phyloP scores from a whole-genome alignment of 192 early-diverging fungal species.

The Coemansia sp. region DNA sequence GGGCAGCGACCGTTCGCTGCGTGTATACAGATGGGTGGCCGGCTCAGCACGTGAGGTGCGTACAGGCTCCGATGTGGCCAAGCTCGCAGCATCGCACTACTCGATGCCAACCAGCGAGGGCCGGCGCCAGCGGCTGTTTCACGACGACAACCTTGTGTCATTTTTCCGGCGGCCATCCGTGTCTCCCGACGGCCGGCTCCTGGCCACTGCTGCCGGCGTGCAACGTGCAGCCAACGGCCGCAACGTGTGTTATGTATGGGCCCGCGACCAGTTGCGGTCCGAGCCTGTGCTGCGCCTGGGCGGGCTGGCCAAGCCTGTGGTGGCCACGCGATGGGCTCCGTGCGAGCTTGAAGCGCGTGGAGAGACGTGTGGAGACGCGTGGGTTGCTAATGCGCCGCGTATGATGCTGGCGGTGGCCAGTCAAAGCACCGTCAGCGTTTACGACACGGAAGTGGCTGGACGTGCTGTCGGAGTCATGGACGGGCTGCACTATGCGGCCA shows the following conservation, averaged over 20 bases:
- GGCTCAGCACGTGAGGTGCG: conserved; percentile 13
- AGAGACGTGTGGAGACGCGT: neutral
- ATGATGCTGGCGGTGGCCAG: conserved; percentile 83
- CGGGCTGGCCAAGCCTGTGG: conserved; percentile 74
- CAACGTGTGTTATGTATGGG: conserved; percentile 70
- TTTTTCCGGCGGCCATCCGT: conserved; percentile 88
- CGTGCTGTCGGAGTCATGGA: conserved; percentile 70
- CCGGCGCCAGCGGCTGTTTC: conserved; percentile 58
- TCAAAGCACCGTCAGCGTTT: conserved; percentile 79
- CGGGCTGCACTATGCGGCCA: conserved; percentile 84
- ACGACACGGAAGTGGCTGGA: conserved; percentile 73
- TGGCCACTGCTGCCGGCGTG: conserved; percentile 80
- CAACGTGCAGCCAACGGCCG: conserved; percentile 51
- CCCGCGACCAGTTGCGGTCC: conserved; percentile 59
- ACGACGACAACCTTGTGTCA: conserved; percentile 85
- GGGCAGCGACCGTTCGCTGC: conserved; percentile 81
- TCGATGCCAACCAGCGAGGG: conserved; percentile 20
- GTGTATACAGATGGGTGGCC: conserved; percentile 48
- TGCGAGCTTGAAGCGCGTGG: conserved; percentile 28
- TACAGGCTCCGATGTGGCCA: conserved; percentile 21
- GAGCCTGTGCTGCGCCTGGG: conserved; percentile 69
- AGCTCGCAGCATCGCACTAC: conserved; percentile 32
- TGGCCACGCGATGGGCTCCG: conserved; percentile 70
- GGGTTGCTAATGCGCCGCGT: conserved; percentile 60
- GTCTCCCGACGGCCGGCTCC: conserved; percentile 83